Evolutionary conservation across 2,329 filamentous ascomycete species (phyloP).

Genomic region (Alternaria sp.): DNA sequence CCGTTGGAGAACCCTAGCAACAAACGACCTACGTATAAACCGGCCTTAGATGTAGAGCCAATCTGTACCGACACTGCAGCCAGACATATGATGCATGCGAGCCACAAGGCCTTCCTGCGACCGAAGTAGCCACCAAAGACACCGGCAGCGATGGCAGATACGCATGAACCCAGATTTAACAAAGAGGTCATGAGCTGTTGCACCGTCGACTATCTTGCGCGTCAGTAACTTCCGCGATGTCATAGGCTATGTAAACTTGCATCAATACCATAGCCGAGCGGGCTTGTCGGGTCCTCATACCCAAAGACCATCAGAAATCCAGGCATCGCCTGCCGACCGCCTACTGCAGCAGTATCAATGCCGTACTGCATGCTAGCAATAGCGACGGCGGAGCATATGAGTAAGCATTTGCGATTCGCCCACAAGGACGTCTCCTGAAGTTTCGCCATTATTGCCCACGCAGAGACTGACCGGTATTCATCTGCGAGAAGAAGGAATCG

Average conservation of each 20-base stretch:
- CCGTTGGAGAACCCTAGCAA: conserved; percentile 37
- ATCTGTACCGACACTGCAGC: conserved; percentile 44
- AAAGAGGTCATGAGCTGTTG: conserved; percentile 61
- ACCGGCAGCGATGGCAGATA: conserved; percentile 57
- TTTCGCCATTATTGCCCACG: neutral
- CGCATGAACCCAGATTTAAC: conserved; percentile 58
- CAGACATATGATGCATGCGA: conserved; percentile 55
- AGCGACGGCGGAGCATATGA: conserved; percentile 55
- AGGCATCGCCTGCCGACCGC: conserved; percentile 49
- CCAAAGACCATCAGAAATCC: conserved; percentile 60
- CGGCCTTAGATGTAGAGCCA: conserved; percentile 16
- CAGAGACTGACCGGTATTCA: neutral
- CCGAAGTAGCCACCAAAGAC: conserved; percentile 57
- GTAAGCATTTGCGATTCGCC: conserved; percentile 53
- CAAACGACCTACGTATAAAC: conserved; percentile 54
- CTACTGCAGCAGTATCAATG: conserved; percentile 56
- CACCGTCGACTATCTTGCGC: conserved; percentile 51
- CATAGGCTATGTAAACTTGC: conserved; percentile 27
- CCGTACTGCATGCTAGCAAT: conserved; percentile 62
- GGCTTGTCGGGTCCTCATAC: conserved; percentile 49
- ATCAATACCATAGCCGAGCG: conserved; percentile 51
- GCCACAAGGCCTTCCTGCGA: conserved; percentile 55
- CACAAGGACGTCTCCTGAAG: conserved; percentile 23
- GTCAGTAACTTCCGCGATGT: neutral
- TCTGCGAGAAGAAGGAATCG: neutral